These are phyloP conservation scores for Beauveria rudraprayagi DNA, from an alignment of 2,329 filamentous ascomycete species.

Conservation along the genomic window DNA sequence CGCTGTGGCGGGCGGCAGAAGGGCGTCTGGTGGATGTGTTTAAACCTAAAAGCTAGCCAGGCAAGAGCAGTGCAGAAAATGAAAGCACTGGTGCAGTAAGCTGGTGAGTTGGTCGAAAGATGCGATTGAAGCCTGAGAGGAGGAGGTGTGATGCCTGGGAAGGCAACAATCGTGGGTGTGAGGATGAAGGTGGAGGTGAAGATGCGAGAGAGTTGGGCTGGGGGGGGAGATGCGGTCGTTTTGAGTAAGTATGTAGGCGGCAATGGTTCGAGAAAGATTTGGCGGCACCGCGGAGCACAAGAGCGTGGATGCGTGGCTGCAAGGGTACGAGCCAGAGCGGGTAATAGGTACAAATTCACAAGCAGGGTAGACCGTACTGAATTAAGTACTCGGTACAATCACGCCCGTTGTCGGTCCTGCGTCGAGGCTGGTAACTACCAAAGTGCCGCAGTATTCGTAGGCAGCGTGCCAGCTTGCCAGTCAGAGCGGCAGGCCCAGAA, in stretches of 20 bases:
- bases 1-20: slow-evolving; percentile 3
- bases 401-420: neutral
- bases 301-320: neutral
- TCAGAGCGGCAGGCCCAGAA: too few species aligned
- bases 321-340: neutral
- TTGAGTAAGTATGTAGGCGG: slow-evolving; percentile 4
- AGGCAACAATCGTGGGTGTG: neutral
- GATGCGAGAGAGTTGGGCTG: slow-evolving; percentile 2
- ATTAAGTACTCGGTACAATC: neutral
- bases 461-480: neutral
- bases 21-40: slow-evolving; percentile 2
- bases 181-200: slow-evolving; percentile 6
- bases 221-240: slow-evolving; percentile 3
- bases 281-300: slow-evolving; percentile 6
- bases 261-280: slow-evolving; percentile 8
- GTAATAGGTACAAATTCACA: neutral
- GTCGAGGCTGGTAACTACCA: neutral
- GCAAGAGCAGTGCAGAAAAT: neutral
- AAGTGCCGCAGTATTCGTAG: neutral
- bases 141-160: neutral
- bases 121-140: neutral
- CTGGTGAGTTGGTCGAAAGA: neutral
- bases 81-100: neutral
- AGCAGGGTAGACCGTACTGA: too few species aligned
- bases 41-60: neutral